Base-by-base conservation (phyloP, 1,284 basidiomycete species). In the Ceratobasidium sp. region DNA sequence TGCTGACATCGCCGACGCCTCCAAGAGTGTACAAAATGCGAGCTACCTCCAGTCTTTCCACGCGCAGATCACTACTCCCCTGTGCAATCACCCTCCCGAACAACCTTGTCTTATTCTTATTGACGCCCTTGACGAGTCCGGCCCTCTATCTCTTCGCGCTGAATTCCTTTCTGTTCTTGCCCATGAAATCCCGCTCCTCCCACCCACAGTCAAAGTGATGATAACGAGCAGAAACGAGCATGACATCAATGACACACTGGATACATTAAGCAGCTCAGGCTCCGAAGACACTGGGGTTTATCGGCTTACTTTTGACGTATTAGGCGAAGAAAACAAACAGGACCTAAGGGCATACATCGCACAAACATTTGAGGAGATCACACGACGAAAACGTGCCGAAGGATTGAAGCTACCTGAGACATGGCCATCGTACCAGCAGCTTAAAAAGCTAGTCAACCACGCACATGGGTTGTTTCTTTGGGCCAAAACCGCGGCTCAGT, bases 271-370 rank as follows among this genome's bases (percentile, higher is more conserved):
- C 35, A 5, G 11, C 35, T 49, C 30, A 14, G 41, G 1, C 21
- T 5, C 16, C n/a, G 64, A 67, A n/a, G 64, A 55, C 13, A n/a
- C 21, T 21, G 64, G 55, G n/a, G 50, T 52, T 5, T 44, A 55
- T 55, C 49, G 64, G 3, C 64, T 67, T n/a, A 67, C 64, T 5
- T 67, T 67, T 32, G 64, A 67, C 28, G 64, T 67, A 3, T 67
- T 55, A 9, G 64, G 64, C 4, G 30, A 67, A 26, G 50, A 67
- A 23, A 67, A 67, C 38, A 49, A 38, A 7, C 49, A 32, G n/a
- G 64, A 67, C 41, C 28, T 67, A 5, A 32, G 47, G 14, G 21
- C 50, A 6, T 67, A 54, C 21, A 67, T 67, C 38, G 26, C 50
- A 35, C 38, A 67, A 11, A n/a, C 52, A 23, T 67, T 67, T 23